Conservation (phyloP, 176 grass and related monocot species). For the Ensete ventricosum region DNA sequence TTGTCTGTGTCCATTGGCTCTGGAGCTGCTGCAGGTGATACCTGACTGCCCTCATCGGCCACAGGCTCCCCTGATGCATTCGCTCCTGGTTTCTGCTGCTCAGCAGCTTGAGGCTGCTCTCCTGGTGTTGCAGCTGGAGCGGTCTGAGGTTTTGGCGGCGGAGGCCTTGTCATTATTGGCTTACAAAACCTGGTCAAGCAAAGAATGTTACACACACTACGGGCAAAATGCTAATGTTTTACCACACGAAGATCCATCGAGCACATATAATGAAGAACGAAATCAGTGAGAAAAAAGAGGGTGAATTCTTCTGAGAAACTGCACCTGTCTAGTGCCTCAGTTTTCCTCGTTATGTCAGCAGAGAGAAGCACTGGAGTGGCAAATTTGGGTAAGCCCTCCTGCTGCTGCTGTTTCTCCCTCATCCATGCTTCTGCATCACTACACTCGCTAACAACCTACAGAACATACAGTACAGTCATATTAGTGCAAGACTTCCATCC, state of each 20-base stretch:
- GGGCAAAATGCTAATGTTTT: neutral
- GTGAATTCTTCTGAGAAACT: neutral
- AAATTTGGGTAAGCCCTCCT: conserved; percentile 79
- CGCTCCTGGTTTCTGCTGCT: conserved; percentile 25
- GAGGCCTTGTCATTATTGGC: conserved; percentile 82
- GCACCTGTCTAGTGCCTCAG: conserved; percentile 73
- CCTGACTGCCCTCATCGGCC: conserved; percentile 15
- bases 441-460: conserved; percentile 62
- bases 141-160: conserved; percentile 44
- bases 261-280: conserved; percentile 1
- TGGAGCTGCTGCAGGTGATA: neutral
- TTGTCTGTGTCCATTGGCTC: conserved; percentile 60
- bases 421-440: conserved; percentile 54
- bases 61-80: neutral
- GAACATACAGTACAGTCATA: neutral
- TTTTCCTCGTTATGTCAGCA: conserved; percentile 56
- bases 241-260: neutral
- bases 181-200: conserved; percentile 60
- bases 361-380: conserved; percentile 49
- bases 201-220: neutral
- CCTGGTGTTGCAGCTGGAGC: conserved; percentile 29
- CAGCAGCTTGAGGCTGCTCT: conserved; percentile 24
- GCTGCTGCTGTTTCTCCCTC: conserved; percentile 56
- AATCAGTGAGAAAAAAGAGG: neutral
- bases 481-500: no score